These are phyloP conservation scores for Fusarium pseudoanthophilum DNA, from an alignment of 2,329 filamentous ascomycete species.

Conservation along the genomic window DNA sequence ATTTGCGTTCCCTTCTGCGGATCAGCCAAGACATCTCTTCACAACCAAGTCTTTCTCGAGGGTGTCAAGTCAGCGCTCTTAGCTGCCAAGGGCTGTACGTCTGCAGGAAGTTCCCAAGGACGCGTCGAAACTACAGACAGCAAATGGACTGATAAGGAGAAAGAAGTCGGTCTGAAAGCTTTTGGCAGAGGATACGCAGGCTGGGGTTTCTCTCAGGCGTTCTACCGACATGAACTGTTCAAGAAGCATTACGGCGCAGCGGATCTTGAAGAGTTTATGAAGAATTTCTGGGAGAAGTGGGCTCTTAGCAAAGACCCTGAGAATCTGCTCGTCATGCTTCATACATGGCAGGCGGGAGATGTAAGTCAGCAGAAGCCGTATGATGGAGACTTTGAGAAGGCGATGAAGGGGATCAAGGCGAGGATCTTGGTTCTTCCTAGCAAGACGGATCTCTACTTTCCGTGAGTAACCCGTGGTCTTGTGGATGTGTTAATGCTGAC, in stretches of 20 bases:
- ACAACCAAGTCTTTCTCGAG: constrained; percentile 67
- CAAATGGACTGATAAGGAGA: constrained; percentile 55
- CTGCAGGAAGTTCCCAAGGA: constrained; percentile 60
- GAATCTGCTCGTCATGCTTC: constrained; percentile 78
- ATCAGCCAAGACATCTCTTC: constrained; percentile 60
- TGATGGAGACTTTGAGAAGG: constrained; percentile 71
- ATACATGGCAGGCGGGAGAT: constrained; percentile 82
- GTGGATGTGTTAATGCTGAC: not conserved
- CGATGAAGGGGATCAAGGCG: constrained; percentile 76
- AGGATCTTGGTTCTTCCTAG: constrained; percentile 76
- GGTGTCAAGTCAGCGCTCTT: constrained; percentile 61
- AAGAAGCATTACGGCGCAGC: constrained; percentile 72
- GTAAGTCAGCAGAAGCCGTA: constrained; percentile 75
- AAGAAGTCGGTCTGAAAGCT: constrained; percentile 67
- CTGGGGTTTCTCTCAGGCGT: constrained; percentile 83
- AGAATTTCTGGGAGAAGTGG: constrained; percentile 81
- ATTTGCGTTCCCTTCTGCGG: constrained; percentile 61
- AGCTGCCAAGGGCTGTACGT: constrained; percentile 53
- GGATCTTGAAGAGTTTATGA: constrained; percentile 78
- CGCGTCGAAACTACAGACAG: constrained; percentile 34
- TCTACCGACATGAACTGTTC: constrained; percentile 78
- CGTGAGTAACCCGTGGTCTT: constrained; percentile 47
- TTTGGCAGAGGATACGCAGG: constrained; percentile 81
- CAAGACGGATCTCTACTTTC: constrained; percentile 84
- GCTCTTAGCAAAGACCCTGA: constrained; percentile 79